These are phyloP conservation scores for Strigomonas galati DNA, from an alignment of 208 protist genomes.

Conservation along the genomic window DNA sequence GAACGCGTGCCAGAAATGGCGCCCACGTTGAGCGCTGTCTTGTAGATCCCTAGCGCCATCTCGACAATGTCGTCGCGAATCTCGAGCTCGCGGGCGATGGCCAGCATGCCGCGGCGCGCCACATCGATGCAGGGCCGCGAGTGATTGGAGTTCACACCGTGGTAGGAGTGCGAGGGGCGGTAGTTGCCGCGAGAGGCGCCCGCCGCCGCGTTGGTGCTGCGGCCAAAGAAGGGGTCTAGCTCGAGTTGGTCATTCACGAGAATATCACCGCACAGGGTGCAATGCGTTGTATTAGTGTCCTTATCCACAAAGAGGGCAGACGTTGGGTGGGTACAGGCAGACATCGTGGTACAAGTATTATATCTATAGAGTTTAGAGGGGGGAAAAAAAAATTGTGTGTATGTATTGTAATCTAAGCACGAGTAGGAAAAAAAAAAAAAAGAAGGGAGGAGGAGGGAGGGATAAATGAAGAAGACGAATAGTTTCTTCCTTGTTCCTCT, in stretches of 20 bases:
- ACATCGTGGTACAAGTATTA: slow-evolving; percentile 22
- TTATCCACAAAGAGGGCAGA: slow-evolving; percentile 67
- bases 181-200: slow-evolving; percentile 25
- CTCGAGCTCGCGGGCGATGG: slow-evolving; percentile 71
- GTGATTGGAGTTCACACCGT: slow-evolving; percentile 22
- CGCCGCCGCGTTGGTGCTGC: slow-evolving; percentile 15
- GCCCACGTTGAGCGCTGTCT: slow-evolving; percentile 64
- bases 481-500: background rate
- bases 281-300: slow-evolving; percentile 52
- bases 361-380: background rate
- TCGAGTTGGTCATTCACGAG: slow-evolving; percentile 73
- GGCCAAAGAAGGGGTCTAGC: slow-evolving; percentile 72
- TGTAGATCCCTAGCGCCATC: slow-evolving; percentile 77
- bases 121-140: slow-evolving; percentile 64
- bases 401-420: slow-evolving; percentile 3
- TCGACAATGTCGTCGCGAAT: slow-evolving; percentile 80
- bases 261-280: slow-evolving; percentile 80
- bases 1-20: slow-evolving; percentile 68
- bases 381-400: background rate
- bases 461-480: background rate
- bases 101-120: slow-evolving; percentile 76
- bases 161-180: slow-evolving; percentile 37
- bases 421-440: slow-evolving; percentile 14
- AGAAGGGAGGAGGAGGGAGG: background rate
- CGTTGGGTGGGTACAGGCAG: slow-evolving; percentile 63